phyloP scores from a whole-genome alignment of 495 filamentous ascomycete genomes.

The Xylaria telfairii region DNA sequence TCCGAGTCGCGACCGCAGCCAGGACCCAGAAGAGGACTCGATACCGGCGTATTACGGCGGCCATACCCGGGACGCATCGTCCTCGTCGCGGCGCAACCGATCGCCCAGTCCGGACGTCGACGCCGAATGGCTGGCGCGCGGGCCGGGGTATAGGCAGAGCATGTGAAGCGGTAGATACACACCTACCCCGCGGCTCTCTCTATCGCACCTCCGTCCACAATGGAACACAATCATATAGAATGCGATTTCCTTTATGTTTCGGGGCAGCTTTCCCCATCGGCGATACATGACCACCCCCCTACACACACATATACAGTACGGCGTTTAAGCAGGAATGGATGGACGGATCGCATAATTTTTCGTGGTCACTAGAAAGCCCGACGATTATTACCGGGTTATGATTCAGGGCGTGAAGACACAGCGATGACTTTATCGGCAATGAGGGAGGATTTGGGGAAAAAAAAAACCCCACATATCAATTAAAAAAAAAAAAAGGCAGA shows the following conservation, averaged over 20 bases:
- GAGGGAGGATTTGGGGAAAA: too few species aligned
- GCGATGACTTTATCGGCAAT: slow-evolving; percentile 19
- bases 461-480: too few species aligned
- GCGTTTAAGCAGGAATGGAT: slow-evolving; percentile 9
- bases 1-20: neutral
- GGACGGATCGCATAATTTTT: too few species aligned
- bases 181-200: too few species aligned
- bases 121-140: slow-evolving; percentile 8
- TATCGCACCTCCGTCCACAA: too few species aligned
- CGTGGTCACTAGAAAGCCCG: too few species aligned
- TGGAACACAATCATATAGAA: too few species aligned
- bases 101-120: neutral
- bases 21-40: neutral
- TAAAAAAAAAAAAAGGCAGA: too few species aligned
- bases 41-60: slow-evolving; percentile 14
- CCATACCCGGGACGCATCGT: slow-evolving; percentile 3
- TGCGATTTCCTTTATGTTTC: neutral
- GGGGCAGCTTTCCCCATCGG: neutral
- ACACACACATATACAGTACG: slow-evolving; percentile 4
- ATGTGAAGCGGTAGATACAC: neutral
- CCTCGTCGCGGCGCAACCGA: neutral
- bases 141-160: slow-evolving; percentile 23
- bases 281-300: neutral
- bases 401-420: neutral
- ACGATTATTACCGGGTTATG: neutral